Base-by-base conservation (phyloP, 176 grass and related monocot species). In the Luzula sylvatica region DNA sequence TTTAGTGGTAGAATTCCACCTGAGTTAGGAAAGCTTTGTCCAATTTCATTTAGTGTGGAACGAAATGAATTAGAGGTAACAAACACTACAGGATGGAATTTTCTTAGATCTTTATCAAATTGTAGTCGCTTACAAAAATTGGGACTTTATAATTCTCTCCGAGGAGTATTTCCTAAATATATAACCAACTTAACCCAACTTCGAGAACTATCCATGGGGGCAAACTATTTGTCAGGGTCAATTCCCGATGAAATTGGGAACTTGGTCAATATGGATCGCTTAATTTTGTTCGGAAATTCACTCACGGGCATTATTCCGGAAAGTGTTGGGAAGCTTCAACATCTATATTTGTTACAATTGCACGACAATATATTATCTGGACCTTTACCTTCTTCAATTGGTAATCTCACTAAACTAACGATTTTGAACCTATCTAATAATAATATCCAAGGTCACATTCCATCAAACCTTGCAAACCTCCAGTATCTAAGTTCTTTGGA, bases 21-120 rank as follows among this genome's bases (percentile, higher is more conserved):
- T 4, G 66, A 62, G 4, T 51, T 86, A 2, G 75, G 75, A 15
- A 75, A 52, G 41, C 71, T 80, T 5, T 86, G 56, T n/a, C 68
- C 47, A 8, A 3, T 21, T 7, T 21, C 16, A 8, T 15, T 80
- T 3, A 3, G 8, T 2, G 35, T 76, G 0, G 38, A 15, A 0
- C 0, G 0, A 0, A 76, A 76, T n/a, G 27, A 69, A 11, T 21
- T 76, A 12, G 49, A 45, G 3, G 55, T 54, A 11, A 46, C 2
- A 5, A 23, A 15, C 0, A 0, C 5, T 0, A 15, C 23, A 17
- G 73, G 14, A 3, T 77, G 75, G 20, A 15, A 51, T 3, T 53
- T 86, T 1, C 18, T 76, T 4, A 38, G 24, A 0, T 53, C 50
- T 8, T 50, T 86, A 45, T 57, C 65, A 56, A 79, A 86, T 67